Percentiles rank a stretch among this genome's conserved stretches.
These are phyloP conservation scores for Flaveria bidentis DNA, from an alignment of 129 eudicot genomes.

Conservation along the genomic window DNA sequence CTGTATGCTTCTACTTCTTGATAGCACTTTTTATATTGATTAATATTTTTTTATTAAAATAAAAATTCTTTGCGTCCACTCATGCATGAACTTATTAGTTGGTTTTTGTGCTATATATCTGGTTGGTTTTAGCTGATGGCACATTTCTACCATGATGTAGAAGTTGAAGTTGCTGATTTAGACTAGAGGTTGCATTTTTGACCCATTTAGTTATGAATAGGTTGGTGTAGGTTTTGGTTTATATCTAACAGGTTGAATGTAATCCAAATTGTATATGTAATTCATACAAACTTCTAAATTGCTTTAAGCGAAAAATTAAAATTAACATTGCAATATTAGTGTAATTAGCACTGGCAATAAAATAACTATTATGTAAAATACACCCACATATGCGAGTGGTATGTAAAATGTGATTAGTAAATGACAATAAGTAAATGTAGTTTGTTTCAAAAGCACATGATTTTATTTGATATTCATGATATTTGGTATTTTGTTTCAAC, in stretches of 20 bases:
- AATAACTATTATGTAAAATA: neutral
- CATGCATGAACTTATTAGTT: slow-evolving; percentile 21
- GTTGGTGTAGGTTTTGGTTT: neutral
- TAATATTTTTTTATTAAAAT: neutral
- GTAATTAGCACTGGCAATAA: neutral
- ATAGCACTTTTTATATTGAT: neutral
- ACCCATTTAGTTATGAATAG: neutral
- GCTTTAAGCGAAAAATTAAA: neutral
- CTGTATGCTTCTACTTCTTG: slow-evolving; percentile 46
- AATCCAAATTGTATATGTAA: neutral
- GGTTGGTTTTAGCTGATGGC: slow-evolving; percentile 8
- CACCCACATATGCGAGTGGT: neutral
- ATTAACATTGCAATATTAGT: neutral
- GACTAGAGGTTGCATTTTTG: neutral
- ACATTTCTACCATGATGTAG: neutral
- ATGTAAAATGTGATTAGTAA: neutral
- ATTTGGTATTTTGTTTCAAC: neutral
- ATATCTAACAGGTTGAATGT: neutral
- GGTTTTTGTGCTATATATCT: slow-evolving; percentile 12
- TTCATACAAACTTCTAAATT: neutral
- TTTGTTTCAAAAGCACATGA: neutral
- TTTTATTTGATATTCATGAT: slow-evolving; percentile 2
- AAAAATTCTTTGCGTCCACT: neutral
- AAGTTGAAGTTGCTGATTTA: slow-evolving; percentile 8
- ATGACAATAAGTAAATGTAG: neutral